A percentile compares a stretch with the other conserved stretches of the same genome.
phyloP scores from a whole-genome alignment of 805 yeast species.

The Ogataea ganodermae region DNA sequence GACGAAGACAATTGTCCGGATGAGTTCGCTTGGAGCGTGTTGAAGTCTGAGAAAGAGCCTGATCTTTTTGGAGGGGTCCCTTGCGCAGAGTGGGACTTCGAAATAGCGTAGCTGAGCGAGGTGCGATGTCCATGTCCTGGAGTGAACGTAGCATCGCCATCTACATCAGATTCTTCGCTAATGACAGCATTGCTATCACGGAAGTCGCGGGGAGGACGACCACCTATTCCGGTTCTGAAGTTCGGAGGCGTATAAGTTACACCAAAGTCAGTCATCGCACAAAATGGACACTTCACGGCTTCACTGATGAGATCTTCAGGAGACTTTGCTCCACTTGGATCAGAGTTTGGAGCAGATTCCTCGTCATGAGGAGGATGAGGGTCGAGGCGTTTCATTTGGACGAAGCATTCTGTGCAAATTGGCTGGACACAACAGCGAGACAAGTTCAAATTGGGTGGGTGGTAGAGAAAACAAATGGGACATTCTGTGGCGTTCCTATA shows the following conservation, averaged over 20 bases:
- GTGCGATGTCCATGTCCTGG: conserved; percentile 16
- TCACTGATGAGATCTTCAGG: conserved; percentile 78
- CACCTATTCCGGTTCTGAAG: conserved; percentile 58
- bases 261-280: conserved; percentile 86
- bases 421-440: conserved; percentile 92
- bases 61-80: conserved; percentile 30
- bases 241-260: conserved; percentile 74
- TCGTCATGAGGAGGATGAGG: conserved; percentile 93
- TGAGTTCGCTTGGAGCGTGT: conserved; percentile 1
- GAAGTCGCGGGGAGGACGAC: conserved; percentile 51
- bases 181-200: conserved; percentile 21
- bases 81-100: conserved; percentile 30
- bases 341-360: conserved; percentile 23
- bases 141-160: conserved; percentile 4
- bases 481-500: conserved; percentile 79
- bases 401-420: conserved; percentile 95
- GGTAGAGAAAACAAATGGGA: conserved; percentile 90
- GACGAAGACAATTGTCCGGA: neutral
- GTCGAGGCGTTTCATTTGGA: conserved; percentile 85
- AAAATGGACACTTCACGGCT: conserved; percentile 89
- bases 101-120: conserved; percentile 29
- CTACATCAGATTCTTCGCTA: conserved; percentile 26
- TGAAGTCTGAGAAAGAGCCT: conserved; percentile 11
- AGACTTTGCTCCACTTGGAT: conserved; percentile 33
- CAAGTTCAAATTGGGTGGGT: conserved; percentile 73